Percentiles rank a stretch among this genome's conserved stretches.
Conservation (phyloP, 148 eudicot genomes). For the Rhododendron griersonianum region DNA sequence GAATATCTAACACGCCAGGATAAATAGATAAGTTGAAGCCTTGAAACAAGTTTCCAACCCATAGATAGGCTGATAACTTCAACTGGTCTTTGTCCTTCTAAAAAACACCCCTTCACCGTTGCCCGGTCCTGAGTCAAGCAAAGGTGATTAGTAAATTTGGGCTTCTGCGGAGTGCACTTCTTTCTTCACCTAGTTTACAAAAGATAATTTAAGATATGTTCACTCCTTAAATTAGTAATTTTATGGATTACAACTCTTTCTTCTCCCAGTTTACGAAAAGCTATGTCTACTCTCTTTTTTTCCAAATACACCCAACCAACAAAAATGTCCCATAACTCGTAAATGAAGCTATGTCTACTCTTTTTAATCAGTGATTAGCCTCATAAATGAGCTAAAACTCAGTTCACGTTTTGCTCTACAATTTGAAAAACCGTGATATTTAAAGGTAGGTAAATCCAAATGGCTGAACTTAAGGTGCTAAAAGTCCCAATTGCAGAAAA, state of each 20-base stretch:
- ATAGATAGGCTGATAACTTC: neutral
- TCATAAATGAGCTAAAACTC: too few species aligned
- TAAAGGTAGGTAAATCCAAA: neutral
- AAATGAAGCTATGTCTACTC: neutral
- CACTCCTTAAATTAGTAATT: neutral
- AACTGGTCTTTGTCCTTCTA: neutral
- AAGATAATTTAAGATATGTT: too few species aligned
- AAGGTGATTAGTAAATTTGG: neutral
- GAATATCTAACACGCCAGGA: neutral
- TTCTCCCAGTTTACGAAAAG: neutral
- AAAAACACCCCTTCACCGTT: neutral
- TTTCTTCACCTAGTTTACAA: neutral
- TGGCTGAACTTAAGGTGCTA: neutral
- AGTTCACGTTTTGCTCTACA: neutral
- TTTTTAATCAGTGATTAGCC: too few species aligned
- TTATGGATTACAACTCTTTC: neutral
- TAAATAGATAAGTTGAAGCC: neutral
- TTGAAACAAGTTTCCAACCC: neutral
- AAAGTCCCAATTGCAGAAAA: neutral
- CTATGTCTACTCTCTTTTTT: neutral
- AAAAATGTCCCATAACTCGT: neutral
- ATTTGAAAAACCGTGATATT: neutral
- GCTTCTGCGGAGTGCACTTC: neutral
- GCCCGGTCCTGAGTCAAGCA: neutral
- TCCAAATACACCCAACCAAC: neutral